Conservation (phyloP, 306 rosid genomes). For the Glycine tomentella region DNA sequence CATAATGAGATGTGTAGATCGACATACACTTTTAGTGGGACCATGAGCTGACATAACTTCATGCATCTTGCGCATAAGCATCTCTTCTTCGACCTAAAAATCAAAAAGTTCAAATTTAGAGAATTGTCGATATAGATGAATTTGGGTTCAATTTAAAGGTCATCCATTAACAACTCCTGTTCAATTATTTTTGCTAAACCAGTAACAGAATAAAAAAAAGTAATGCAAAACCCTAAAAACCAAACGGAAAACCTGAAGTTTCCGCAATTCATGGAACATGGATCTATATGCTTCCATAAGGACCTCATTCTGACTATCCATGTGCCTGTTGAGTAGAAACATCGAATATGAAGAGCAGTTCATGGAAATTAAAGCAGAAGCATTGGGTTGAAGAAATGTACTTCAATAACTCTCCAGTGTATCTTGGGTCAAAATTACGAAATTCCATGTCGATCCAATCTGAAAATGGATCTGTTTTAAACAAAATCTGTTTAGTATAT, state of each 20-base stretch:
- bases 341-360: not conserved
- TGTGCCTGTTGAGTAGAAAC: conserved; percentile 39
- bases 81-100: conserved; percentile 52
- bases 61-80: conserved; percentile 51
- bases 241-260: conserved; percentile 43
- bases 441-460: conserved; percentile 29
- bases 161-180: not conserved
- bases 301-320: conserved; percentile 45
- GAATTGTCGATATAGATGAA: conserved; percentile 1
- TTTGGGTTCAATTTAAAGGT: not conserved
- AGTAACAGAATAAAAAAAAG: not conserved
- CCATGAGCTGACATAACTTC: conserved; percentile 42
- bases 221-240: not conserved
- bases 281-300: conserved; percentile 40
- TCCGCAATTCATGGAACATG: conserved; percentile 42
- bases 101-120: not conserved
- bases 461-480: not conserved
- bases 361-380: not conserved
- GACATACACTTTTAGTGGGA: conserved; percentile 28
- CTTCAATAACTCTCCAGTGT: conserved; percentile 44
- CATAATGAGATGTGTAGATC: not conserved
- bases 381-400: conserved; percentile 7
- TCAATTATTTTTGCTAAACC: not conserved
- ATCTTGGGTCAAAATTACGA: conserved; percentile 30
- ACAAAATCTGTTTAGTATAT: too few species aligned